Base-by-base conservation (phyloP, 1,284 basidiomycete species). In the Porodaedalea pini region DNA sequence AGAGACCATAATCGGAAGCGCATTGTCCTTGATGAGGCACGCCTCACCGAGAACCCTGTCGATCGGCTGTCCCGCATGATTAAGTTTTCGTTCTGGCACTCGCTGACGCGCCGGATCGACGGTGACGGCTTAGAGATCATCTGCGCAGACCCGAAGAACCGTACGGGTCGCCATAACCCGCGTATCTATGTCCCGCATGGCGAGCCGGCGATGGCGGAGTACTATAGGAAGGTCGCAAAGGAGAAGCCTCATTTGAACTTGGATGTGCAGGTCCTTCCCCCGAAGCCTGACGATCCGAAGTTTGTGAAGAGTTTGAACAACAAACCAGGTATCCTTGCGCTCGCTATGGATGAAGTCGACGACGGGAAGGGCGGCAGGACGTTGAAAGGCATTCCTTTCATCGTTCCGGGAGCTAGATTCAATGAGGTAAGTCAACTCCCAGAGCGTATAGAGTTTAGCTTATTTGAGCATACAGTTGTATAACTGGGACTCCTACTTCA, bases 21-120 rank as follows among this genome's bases (percentile, higher is more conserved):
- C 34, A 97, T 99, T 69, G 92, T 99, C 11, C 86, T 99, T n/a
- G 95, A 98, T 67, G 96, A 99, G 72, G 86, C 94, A 17, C 89
- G 95, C 59, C 78, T 99, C 54, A 93, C 92, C 0, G 96, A 99
- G 75, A 98, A 98, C 71, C 97, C 96, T 0, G 94, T 99, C 43
- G 94, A 97, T 70, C 89, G 96, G 43, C 81, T 99, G 39, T 96
- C 92, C 21, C 86, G 97, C 60, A 98, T 99, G 96, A 99, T 99
- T 75, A 91, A 89, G 70, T 87, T 95, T 73, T 95, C 92, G 10
- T 99, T 99, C 78, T 99, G 96, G 96, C 92, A 96, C 71, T 92
- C 94, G 7, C 79, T 99, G 51, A 99, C 97, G 1, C 87, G 96
- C 53, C 86, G 94, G 37, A 99, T 99, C 67, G 97, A 99, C 68